These are phyloP conservation scores for Batkoa obscura DNA, from an alignment of 371 early-diverging fungal species.

Conservation along the genomic window DNA sequence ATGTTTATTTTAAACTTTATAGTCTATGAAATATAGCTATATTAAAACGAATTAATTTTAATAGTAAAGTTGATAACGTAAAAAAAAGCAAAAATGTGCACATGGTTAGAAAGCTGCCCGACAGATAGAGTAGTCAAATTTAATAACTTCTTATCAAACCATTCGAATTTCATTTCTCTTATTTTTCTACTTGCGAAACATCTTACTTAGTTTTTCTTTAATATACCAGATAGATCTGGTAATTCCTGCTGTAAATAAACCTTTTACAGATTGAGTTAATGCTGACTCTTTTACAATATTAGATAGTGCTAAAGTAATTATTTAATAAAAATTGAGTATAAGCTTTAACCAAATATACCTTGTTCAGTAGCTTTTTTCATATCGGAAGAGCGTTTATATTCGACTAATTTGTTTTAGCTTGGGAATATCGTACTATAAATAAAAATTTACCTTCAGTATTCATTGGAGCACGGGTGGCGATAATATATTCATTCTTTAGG, in stretches of 20 bases:
- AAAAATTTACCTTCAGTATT: background rate
- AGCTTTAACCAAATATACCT: background rate
- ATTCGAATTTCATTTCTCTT: too few relatives aligned
- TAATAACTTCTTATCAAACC: too few relatives aligned
- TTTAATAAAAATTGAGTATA: background rate
- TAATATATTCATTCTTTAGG: background rate
- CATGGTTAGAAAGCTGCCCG: too few relatives aligned
- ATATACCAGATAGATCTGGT: slow-evolving; percentile 50
- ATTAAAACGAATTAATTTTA: too few relatives aligned
- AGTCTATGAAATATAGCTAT: too few relatives aligned
- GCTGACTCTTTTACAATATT: slow-evolving; percentile 51
- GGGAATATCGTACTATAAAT: background rate
- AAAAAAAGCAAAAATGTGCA: too few relatives aligned
- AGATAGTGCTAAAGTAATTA: background rate
- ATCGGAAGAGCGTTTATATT: slow-evolving; percentile 1
- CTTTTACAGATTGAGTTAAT: slow-evolving; percentile 78
- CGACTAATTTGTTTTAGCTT: background rate
- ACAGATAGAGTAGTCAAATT: too few relatives aligned
- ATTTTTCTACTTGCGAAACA: too few relatives aligned
- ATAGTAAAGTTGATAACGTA: too few relatives aligned
- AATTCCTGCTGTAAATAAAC: slow-evolving; percentile 75
- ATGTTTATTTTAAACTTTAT: too few relatives aligned
- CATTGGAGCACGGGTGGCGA: background rate
- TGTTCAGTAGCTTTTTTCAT: slow-evolving; percentile 5
- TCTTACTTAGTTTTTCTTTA: slow-evolving; percentile 44